Percentiles rank a stretch among this genome's conserved stretches.
phyloP scores from a whole-genome alignment of 169 alveolate genomes.

The Babesia gibsoni region DNA sequence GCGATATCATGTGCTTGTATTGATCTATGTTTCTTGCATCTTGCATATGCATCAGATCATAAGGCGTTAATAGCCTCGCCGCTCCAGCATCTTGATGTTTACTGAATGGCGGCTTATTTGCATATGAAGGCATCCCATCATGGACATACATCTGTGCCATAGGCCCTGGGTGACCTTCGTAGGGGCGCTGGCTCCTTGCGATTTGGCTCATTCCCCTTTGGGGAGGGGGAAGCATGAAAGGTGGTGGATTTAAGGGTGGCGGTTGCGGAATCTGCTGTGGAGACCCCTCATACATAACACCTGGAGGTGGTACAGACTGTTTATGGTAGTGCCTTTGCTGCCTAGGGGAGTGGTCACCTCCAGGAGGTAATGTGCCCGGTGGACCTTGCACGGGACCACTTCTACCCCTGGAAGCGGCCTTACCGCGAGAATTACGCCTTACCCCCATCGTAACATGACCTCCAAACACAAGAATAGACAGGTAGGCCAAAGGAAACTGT shows the following conservation, averaged over 20 bases:
- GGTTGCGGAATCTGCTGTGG: conserved; percentile 1
- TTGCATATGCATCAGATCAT: neutral
- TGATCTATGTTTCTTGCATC: neutral
- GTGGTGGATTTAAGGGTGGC: neutral
- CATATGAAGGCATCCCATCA: no score
- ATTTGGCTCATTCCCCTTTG: neutral
- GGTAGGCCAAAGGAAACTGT: no score
- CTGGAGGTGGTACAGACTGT: neutral
- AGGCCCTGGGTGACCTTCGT: no score
- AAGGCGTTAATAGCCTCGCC: no score
- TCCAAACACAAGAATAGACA: no score
- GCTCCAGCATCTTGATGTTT: no score
- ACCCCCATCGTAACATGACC: conserved; percentile 1
- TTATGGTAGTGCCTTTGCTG: neutral
- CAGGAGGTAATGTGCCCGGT: neutral
- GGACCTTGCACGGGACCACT: neutral
- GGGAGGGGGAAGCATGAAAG: conserved; percentile 1
- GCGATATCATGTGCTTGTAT: neutral
- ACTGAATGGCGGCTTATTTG: no score
- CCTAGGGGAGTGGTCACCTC: neutral
- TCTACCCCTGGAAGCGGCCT: neutral
- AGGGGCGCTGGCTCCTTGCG: no score
- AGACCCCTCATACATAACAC: neutral
- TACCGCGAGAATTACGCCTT: conserved; percentile 2
- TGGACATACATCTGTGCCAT: no score